Percentiles rank a stretch among this genome's conserved stretches.
Conservation (phyloP, 2,329 filamentous ascomycete genomes). For the Proliferodiscus dingleyae region DNA sequence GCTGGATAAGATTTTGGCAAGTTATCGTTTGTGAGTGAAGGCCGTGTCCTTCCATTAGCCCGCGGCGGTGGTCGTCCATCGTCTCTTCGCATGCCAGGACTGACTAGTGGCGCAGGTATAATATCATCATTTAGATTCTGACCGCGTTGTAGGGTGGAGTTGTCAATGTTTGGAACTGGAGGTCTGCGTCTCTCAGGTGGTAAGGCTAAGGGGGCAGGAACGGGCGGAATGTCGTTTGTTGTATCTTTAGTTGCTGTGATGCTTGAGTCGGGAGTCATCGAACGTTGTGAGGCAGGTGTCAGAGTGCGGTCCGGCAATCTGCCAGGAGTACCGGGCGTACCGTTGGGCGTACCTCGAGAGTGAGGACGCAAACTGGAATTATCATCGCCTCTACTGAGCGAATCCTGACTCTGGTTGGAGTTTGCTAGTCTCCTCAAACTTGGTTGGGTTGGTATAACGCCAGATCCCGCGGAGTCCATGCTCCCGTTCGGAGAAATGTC, state of each 20-base stretch:
- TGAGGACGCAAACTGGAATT: constrained; percentile 25
- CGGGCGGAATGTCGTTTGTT: constrained; percentile 23
- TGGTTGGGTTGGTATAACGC: constrained; percentile 19
- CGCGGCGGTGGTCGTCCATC: constrained; percentile 31
- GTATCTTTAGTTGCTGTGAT: constrained; percentile 19
- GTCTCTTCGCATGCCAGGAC: constrained; percentile 32
- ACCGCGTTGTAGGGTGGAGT: constrained; percentile 27
- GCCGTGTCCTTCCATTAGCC: constrained; percentile 26
- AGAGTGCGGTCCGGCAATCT: constrained; percentile 30
- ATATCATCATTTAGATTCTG: constrained; percentile 26
- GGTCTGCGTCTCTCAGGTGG: constrained; percentile 32
- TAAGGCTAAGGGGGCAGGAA: constrained; percentile 27
- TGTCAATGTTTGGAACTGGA: constrained; percentile 27
- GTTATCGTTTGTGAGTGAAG: neutral
- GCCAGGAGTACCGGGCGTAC: constrained; percentile 22
- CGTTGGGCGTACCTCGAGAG: constrained; percentile 29
- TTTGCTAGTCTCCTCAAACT: constrained; percentile 24
- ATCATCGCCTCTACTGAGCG: constrained; percentile 29
- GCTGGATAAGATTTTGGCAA: neutral
- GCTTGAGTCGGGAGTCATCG: constrained; percentile 25
- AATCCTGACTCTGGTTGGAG: constrained; percentile 31
- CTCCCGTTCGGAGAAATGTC: constrained; percentile 28
- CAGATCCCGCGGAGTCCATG: constrained; percentile 20
- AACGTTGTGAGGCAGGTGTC: constrained; percentile 27
- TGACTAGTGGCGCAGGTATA: constrained; percentile 33